Percentiles rank a stretch among this genome's conserved stretches.
Conservation (phyloP, 169 alveolate genomes). For the Miamiensis avidus region DNA sequence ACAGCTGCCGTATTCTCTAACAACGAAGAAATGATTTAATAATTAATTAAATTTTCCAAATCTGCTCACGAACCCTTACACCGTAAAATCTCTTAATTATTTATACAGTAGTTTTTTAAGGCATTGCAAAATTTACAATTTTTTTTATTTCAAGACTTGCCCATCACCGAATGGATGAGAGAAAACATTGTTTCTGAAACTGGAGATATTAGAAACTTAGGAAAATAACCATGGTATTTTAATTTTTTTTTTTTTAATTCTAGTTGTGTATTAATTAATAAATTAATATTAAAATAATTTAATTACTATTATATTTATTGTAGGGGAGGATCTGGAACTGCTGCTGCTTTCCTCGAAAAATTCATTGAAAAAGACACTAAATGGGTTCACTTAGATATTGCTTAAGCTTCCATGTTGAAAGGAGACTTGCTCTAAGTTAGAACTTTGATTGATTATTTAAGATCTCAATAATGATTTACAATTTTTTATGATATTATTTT, state of each 20-base stretch:
- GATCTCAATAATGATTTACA: not conserved
- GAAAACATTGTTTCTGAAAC: constrained; percentile 23
- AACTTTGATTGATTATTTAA: not conserved
- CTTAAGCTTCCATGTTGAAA: not conserved
- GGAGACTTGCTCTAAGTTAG: not conserved
- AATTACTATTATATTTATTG: no score
- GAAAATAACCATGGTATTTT: constrained; percentile 7
- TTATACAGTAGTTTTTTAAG: no score
- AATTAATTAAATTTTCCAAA: not conserved
- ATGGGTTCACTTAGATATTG: constrained; percentile 71
- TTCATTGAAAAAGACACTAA: constrained; percentile 86
- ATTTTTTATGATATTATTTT: no score
- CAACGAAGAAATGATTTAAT: not conserved
- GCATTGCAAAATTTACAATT: not conserved
- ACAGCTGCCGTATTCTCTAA: constrained; percentile 15
- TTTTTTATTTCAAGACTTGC: constrained; percentile 19
- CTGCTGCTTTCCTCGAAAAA: constrained; percentile 93
- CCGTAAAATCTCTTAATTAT: not conserved
- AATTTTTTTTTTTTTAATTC: no score
- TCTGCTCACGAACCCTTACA: not conserved
- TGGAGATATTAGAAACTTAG: constrained; percentile 41
- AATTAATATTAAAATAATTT: no score
- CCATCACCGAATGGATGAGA: constrained; percentile 37
- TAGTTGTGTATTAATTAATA: no score
- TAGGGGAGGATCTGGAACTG: constrained; percentile 79